Evolutionary conservation across 768 basidiomycete species (phyloP).

Genomic region (Nevesoporus exiguus): DNA sequence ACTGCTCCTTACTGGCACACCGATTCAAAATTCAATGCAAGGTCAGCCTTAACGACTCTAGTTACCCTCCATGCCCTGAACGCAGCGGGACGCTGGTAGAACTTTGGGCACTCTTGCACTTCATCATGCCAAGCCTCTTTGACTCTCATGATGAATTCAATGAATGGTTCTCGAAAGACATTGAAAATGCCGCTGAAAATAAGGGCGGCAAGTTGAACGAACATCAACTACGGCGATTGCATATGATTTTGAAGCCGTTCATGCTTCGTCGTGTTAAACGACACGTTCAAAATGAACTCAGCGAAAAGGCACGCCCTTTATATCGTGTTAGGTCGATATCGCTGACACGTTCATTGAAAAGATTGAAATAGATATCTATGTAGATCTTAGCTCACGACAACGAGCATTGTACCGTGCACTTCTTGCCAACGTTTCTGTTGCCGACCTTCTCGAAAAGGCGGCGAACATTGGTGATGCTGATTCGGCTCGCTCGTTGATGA

Average conservation of each 20-base stretch:
- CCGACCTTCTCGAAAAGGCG: slow-evolving; percentile 91
- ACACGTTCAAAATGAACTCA: slow-evolving; percentile 99
- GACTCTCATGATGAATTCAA: slow-evolving; percentile 99
- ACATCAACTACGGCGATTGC: slow-evolving; percentile 88
- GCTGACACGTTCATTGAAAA: slow-evolving; percentile 72
- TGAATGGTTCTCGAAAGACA: slow-evolving; percentile 99
- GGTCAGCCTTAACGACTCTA: slow-evolving; percentile 46
- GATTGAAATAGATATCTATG: slow-evolving; percentile 96
- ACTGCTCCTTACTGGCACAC: slow-evolving; percentile 92
- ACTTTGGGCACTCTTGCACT: slow-evolving; percentile 96
- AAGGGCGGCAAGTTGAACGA: slow-evolving; percentile 91
- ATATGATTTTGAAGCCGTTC: slow-evolving; percentile 99
- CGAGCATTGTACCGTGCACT: slow-evolving; percentile 86
- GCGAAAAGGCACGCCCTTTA: slow-evolving; percentile 75
- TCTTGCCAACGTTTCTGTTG: slow-evolving; percentile 89
- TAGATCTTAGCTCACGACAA: slow-evolving; percentile 92
- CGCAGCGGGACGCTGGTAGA: slow-evolving; percentile 45
- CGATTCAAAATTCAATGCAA: slow-evolving; percentile 99
- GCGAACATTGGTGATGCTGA: slow-evolving; percentile 88
- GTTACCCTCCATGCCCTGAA: slow-evolving; percentile 2
- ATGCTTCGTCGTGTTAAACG: slow-evolving; percentile 97
- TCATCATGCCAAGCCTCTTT: slow-evolving; percentile 99
- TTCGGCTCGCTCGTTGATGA: slow-evolving; percentile 94
- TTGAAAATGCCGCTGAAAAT: slow-evolving; percentile 92
- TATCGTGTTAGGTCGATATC: slow-evolving; percentile 60